phyloP scores from a whole-genome alignment of 208 protist genomes.

The Acanthamoeba lenticulata region DNA sequence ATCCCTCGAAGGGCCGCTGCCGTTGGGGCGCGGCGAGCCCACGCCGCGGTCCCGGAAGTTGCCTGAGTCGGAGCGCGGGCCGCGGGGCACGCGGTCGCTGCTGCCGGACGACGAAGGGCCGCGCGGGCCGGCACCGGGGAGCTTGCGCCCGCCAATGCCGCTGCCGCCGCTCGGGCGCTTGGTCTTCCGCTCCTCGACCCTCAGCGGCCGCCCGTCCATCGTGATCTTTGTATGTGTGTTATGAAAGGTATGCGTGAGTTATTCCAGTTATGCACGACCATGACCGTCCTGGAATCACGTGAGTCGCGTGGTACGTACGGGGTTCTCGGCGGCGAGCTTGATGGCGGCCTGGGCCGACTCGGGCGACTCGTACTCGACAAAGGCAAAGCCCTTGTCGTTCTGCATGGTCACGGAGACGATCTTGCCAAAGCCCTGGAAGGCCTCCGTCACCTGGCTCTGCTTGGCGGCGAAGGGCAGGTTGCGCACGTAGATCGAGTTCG shows the following conservation, averaged over 20 bases:
- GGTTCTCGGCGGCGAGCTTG: neutral
- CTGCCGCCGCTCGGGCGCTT: neutral
- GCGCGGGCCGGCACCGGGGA: neutral
- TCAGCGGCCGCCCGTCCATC: constrained; percentile 19
- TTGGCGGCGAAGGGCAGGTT: constrained; percentile 27
- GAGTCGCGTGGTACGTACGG: neutral
- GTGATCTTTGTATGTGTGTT: neutral
- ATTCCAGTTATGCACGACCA: neutral
- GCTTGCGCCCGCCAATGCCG: neutral
- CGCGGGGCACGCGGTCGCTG: neutral
- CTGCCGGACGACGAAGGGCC: neutral
- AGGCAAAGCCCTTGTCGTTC: constrained; percentile 31
- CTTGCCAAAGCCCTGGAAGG: constrained; percentile 35
- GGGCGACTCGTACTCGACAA: constrained; percentile 12
- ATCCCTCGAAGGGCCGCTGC: neutral
- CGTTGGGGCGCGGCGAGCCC: neutral
- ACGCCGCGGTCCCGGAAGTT: neutral
- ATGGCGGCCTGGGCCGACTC: neutral
- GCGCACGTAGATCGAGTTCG: constrained; percentile 1
- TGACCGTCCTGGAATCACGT: neutral
- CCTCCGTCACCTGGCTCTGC: neutral
- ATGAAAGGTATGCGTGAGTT: neutral
- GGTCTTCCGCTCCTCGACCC: constrained; percentile 14
- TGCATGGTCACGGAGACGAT: constrained; percentile 12
- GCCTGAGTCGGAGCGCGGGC: neutral